Evolutionary conservation across 2,329 filamentous ascomycete species (phyloP).

Genomic region (Spiromastix sp.): DNA sequence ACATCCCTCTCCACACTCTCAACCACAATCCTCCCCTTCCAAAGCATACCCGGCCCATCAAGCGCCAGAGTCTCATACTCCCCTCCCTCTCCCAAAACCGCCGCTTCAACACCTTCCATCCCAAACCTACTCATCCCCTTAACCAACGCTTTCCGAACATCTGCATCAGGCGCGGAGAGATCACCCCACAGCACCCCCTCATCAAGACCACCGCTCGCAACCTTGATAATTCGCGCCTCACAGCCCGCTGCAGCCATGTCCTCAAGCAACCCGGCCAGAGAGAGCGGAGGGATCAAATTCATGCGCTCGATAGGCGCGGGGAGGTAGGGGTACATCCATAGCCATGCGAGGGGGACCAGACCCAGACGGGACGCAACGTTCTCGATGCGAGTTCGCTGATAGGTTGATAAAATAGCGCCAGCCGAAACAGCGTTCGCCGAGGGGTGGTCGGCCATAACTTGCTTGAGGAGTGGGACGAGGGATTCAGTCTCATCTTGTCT

Average conservation of each 20-base stretch:
- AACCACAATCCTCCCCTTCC: constrained; percentile 60
- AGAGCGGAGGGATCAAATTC: constrained; percentile 10
- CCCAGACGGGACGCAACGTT: constrained; percentile 79
- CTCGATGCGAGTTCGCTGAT: constrained; percentile 93
- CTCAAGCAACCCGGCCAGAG: constrained; percentile 47
- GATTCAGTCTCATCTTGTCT: constrained; percentile 78
- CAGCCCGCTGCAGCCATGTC: constrained; percentile 73
- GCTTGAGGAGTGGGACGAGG: constrained; percentile 62
- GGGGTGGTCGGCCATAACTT: constrained; percentile 59
- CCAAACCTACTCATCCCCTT: constrained; percentile 50
- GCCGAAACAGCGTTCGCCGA: constrained; percentile 78
- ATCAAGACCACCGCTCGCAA: constrained; percentile 81
- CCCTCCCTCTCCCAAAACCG: constrained; percentile 80
- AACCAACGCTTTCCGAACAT: constrained; percentile 37
- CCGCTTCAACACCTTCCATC: constrained; percentile 49
- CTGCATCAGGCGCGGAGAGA: constrained; percentile 46
- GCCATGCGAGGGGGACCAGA: constrained; percentile 68
- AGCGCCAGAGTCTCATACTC: constrained; percentile 92
- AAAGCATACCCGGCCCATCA: constrained; percentile 63
- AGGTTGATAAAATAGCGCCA: constrained; percentile 87
- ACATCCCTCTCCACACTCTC: constrained; percentile 43
- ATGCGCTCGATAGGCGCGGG: constrained; percentile 36
- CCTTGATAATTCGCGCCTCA: constrained; percentile 88
- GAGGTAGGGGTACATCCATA: constrained; percentile 83
- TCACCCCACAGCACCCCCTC: constrained; percentile 71